Percentiles rank a stretch among this genome's conserved stretches.
phyloP scores from a whole-genome alignment of 2,329 filamentous ascomycete genomes.

The Aspergillus intermedius region DNA sequence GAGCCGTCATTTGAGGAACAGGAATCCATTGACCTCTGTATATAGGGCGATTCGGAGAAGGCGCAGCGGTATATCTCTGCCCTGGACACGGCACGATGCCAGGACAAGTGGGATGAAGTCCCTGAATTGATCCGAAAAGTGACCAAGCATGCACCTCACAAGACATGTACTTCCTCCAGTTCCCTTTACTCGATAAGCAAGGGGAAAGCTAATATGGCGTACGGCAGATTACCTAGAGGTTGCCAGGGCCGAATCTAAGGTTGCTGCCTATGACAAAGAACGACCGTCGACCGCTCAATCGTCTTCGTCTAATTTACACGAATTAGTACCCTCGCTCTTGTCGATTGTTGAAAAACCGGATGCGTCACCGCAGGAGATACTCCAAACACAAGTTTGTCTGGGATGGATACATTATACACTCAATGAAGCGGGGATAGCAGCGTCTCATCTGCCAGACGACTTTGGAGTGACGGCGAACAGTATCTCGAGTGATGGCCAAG shows the following conservation, averaged over 20 bases:
- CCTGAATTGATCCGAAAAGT: constrained; percentile 89
- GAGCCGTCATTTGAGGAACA: neutral
- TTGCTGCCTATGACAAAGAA: constrained; percentile 49
- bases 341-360: constrained; percentile 55
- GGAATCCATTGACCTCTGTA: constrained; percentile 12
- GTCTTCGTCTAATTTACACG: constrained; percentile 36
- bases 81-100: constrained; percentile 80
- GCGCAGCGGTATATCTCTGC: constrained; percentile 72
- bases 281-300: constrained; percentile 24
- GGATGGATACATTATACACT: constrained; percentile 79
- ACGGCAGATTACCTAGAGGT: constrained; percentile 60
- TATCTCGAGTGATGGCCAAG: constrained; percentile 47
- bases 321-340: constrained; percentile 35
- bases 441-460: constrained; percentile 57
- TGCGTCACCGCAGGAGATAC: constrained; percentile 47
- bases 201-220: constrained; percentile 11
- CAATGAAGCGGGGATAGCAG: constrained; percentile 60
- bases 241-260: constrained; percentile 61
- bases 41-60: constrained; percentile 59
- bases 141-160: constrained; percentile 82
- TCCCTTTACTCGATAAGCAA: constrained; percentile 6
- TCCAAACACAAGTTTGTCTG: constrained; percentile 76
- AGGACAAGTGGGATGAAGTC: constrained; percentile 78
- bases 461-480: constrained; percentile 51
- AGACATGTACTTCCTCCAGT: constrained; percentile 58